Evolutionary conservation across 345 rosid species (phyloP).

Genomic region (Eucalyptus sp.): DNA sequence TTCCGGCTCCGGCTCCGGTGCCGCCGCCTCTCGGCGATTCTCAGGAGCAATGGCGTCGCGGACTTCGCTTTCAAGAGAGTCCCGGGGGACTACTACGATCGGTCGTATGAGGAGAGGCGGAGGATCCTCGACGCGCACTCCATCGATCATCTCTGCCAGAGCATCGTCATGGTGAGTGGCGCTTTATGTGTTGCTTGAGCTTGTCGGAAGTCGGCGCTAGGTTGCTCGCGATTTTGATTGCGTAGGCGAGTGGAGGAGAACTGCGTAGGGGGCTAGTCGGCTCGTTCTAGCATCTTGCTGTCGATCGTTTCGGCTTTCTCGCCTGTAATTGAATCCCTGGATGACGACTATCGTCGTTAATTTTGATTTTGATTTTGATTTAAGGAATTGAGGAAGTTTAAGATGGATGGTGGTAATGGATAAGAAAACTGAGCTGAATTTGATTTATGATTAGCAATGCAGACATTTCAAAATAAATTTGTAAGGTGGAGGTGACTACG

Average conservation of each 20-base stretch:
- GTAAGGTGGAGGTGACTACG: not conserved
- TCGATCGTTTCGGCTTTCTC: not conserved
- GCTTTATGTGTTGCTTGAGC: not conserved
- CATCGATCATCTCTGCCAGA: conserved; percentile 77
- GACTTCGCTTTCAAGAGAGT: conserved; percentile 59
- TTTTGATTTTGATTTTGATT: not conserved
- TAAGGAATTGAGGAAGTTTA: not conserved
- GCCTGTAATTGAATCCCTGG: not conserved
- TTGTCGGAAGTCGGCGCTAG: not conserved
- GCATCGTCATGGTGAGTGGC: conserved; percentile 71
- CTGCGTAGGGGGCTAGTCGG: not conserved
- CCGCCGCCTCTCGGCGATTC: conserved; percentile 50
- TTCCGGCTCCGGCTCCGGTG: not conserved
- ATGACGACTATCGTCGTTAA: not conserved
- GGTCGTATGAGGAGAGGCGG: conserved; percentile 70
- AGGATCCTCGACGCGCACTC: conserved; percentile 64
- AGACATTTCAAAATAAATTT: not conserved
- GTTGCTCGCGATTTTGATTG: not conserved
- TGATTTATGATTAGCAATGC: not conserved
- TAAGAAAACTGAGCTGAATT: not conserved
- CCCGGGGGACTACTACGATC: conserved; percentile 58
- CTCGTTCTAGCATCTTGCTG: not conserved
- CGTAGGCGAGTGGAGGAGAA: not conserved
- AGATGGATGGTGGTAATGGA: not conserved
- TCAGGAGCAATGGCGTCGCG: conserved; percentile 36